Conservation (phyloP, 225 moss, liverwort and hornwort genomes). For the Marchantia paleacea region DNA sequence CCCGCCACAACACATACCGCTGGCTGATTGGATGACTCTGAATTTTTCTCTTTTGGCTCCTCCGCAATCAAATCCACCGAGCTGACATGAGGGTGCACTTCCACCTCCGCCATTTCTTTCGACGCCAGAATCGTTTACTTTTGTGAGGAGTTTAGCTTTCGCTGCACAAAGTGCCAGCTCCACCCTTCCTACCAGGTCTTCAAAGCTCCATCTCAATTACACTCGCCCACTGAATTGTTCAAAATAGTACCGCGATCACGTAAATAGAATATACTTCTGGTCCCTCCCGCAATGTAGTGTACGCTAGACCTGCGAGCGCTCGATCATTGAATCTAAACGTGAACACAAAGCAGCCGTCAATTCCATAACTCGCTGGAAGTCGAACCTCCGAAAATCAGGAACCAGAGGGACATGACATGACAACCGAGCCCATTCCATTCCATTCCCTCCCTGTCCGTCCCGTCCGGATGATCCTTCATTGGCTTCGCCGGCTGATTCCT, state of each 20-base stretch:
- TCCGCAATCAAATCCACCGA: neutral
- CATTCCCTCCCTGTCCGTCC: neutral
- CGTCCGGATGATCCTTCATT: neutral
- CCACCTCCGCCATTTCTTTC: neutral
- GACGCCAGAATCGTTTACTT: neutral
- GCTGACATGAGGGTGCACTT: neutral
- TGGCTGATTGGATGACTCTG: neutral
- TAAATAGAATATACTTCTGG: neutral
- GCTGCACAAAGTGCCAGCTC: neutral
- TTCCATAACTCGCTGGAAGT: neutral
- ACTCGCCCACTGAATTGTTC: neutral
- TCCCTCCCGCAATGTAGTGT: neutral
- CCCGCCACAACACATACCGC: neutral
- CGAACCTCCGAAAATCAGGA: slow-evolving; percentile 1
- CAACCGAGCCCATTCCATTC: neutral
- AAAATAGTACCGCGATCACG: neutral
- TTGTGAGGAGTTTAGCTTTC: neutral
- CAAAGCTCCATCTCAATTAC: neutral
- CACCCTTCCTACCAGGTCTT: neutral
- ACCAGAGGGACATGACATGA: neutral
- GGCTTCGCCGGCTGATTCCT: neutral
- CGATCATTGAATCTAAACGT: neutral
- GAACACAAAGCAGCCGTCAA: neutral
- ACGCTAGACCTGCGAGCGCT: neutral
- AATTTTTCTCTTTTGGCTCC: neutral